A percentile compares a stretch with the other conserved stretches of the same genome.
These are phyloP conservation scores for Darksidea phi DNA, from an alignment of 495 filamentous ascomycete genomes.

Conservation along the genomic window DNA sequence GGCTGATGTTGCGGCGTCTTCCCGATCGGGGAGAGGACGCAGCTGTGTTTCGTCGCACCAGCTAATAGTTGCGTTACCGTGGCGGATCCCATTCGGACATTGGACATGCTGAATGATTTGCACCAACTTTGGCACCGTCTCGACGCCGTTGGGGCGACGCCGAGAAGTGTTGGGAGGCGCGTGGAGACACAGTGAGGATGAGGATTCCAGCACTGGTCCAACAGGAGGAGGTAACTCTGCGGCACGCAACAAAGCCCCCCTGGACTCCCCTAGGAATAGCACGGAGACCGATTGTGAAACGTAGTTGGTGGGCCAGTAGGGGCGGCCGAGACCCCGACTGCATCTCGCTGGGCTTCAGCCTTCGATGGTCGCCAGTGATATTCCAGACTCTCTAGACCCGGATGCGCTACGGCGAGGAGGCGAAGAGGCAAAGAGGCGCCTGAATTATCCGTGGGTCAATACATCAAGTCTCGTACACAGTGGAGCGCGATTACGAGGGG, in stretches of 20 bases:
- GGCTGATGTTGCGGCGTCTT: neutral
- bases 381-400: neutral
- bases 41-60: neutral
- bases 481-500: neutral
- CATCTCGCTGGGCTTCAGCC: neutral
- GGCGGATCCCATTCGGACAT: neutral
- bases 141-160: neutral
- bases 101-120: neutral
- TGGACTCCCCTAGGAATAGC: neutral
- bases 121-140: neutral
- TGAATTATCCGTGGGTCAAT: neutral
- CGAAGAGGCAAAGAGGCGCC: neutral
- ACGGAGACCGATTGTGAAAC: slow-evolving; percentile 19
- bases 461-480: neutral
- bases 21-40: neutral
- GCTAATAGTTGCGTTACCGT: neutral
- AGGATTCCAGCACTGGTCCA: neutral
- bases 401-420: neutral
- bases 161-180: neutral
- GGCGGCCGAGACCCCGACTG: neutral
- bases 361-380: too few species aligned
- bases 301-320: slow-evolving; percentile 17
- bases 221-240: neutral
- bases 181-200: slow-evolving; percentile 4
- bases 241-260: neutral